phyloP scores from a whole-genome alignment of 306 rosid genomes.

The Pachyrhizus erosus region DNA sequence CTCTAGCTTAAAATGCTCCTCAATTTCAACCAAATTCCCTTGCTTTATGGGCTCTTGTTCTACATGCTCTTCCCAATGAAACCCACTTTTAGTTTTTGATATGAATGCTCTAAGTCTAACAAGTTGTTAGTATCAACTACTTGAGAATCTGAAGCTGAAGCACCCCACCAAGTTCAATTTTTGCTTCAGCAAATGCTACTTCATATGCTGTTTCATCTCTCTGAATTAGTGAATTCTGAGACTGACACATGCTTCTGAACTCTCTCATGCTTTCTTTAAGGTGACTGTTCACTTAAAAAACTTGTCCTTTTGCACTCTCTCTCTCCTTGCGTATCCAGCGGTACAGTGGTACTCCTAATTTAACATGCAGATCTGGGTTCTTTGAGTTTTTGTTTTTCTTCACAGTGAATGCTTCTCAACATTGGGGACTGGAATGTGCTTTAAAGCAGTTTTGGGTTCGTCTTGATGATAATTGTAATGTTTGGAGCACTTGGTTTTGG shows the following conservation, averaged over 20 bases:
- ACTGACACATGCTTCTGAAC: slow-evolving; percentile 38
- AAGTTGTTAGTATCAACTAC: background rate
- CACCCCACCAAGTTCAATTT: slow-evolving; percentile 7
- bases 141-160: slow-evolving; percentile 36
- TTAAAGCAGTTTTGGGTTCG: slow-evolving; percentile 26
- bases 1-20: slow-evolving; percentile 44
- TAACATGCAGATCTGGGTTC: slow-evolving; percentile 64
- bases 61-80: slow-evolving; percentile 14
- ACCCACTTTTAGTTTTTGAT: slow-evolving; percentile 31
- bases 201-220: slow-evolving; percentile 35
- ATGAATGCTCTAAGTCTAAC: background rate
- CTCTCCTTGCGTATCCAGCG: background rate
- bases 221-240: slow-evolving; percentile 29
- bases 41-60: slow-evolving; percentile 25
- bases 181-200: slow-evolving; percentile 35
- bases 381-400: slow-evolving; percentile 6
- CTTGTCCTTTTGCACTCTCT: background rate
- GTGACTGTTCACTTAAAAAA: slow-evolving; percentile 38
- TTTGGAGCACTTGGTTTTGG: slow-evolving; percentile 26
- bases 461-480: slow-evolving; percentile 30
- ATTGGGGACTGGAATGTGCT: slow-evolving; percentile 46
- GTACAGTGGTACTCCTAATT: background rate
- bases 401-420: slow-evolving; percentile 17
- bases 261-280: slow-evolving; percentile 40
- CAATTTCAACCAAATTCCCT: slow-evolving; percentile 42